These are phyloP conservation scores for Tylopilus sp. DNA, from an alignment of 768 basidiomycete species.

Conservation along the genomic window DNA sequence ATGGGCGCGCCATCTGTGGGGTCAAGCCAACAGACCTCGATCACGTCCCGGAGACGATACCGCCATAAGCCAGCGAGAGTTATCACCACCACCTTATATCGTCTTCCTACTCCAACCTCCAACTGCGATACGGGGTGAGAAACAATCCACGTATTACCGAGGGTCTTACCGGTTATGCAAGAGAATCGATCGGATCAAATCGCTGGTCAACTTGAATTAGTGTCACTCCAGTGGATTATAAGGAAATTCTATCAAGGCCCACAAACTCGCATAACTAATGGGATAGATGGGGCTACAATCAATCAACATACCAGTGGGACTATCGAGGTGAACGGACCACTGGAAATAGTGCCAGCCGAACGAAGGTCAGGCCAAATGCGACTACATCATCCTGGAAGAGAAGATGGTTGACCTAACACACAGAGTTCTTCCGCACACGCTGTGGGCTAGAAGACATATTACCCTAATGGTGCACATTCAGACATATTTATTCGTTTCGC, in stretches of 20 bases:
- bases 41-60: no score
- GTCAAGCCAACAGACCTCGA: no score
- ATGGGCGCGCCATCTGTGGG: no score
- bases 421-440: slow-evolving; percentile 12
- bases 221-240: background rate
- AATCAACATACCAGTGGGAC: background rate
- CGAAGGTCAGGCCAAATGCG: background rate
- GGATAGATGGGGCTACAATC: background rate
- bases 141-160: no score
- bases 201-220: background rate
- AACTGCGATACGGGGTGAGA: no score
- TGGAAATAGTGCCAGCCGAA: no score
- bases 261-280: background rate
- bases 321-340: no score
- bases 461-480: background rate
- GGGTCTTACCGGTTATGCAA: background rate
- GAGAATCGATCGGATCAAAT: background rate
- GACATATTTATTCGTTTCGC: background rate
- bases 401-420: background rate
- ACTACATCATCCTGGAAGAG: slow-evolving; percentile 10
- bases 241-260: background rate
- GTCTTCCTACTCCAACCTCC: background rate
- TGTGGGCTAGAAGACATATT: slow-evolving; percentile 1
- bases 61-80: background rate
- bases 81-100: background rate